phyloP scores from a whole-genome alignment of 371 early-diverging fungal genomes.

The Circinella minor region DNA sequence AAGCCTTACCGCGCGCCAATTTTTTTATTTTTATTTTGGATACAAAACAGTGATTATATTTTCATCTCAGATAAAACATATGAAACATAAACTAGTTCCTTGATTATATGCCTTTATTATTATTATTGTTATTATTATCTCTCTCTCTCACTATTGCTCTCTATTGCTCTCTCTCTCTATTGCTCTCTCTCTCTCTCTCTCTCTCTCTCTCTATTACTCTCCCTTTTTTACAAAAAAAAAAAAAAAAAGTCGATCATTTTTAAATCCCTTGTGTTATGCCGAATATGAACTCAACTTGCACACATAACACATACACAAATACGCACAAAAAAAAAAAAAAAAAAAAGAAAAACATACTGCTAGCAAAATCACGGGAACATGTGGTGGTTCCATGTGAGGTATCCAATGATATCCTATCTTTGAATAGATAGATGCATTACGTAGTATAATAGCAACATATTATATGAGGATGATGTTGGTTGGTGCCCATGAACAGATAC shows the following conservation, averaged over 20 bases:
- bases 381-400: conserved; percentile 11
- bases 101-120: neutral
- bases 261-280: conserved; percentile 4
- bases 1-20: no score
- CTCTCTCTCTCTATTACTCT: neutral
- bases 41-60: neutral
- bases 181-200: neutral
- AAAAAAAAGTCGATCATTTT: conserved; percentile 2
- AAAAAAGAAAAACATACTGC: neutral
- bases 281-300: neutral
- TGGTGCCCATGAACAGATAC: conserved; percentile 5
- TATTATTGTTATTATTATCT: no score
- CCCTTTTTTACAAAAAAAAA: neutral
- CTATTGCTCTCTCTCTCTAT: no score
- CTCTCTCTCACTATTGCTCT: no score
- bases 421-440: neutral
- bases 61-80: conserved; percentile 3
- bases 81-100: neutral
- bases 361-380: conserved; percentile 6
- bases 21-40: no score
- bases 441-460: neutral
- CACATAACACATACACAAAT: neutral
- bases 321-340: neutral
- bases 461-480: neutral
- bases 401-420: conserved; percentile 11